A percentile compares a stretch with the other conserved stretches of the same genome.
phyloP scores from a whole-genome alignment of 371 early-diverging fungal genomes.

The Lichtheimia ramosa region DNA sequence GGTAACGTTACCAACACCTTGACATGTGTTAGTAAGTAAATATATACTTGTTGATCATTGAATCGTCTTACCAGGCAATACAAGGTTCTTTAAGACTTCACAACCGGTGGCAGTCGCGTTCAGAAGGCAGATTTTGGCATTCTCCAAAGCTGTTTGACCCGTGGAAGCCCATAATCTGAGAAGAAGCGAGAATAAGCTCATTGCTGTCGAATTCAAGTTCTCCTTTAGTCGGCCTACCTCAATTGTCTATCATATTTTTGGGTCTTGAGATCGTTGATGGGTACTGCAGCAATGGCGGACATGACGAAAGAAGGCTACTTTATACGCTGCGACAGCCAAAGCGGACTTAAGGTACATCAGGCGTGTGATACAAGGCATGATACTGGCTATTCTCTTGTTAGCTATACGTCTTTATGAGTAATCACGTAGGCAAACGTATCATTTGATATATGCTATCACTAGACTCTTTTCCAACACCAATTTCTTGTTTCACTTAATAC shows the following conservation, averaged over 20 bases:
- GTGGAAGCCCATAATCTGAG: conserved; percentile 87
- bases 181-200: not conserved
- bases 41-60: not conserved
- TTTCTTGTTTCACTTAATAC: no score
- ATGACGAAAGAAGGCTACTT: not conserved
- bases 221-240: conserved; percentile 44
- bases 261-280: conserved; percentile 54
- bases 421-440: no score
- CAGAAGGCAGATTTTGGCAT: conserved; percentile 79
- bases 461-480: no score
- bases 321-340: no score
- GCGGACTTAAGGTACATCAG: no score
- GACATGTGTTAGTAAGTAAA: not conserved
- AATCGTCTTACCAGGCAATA: conserved; percentile 80
- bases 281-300: conserved; percentile 24
- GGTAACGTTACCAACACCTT: conserved; percentile 88
- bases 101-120: conserved; percentile 83
- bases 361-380: no score
- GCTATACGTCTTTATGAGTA: no score
- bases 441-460: no score
- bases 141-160: conserved; percentile 89
- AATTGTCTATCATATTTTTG: conserved; percentile 94
- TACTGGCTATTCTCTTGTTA: no score
- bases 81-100: conserved; percentile 91
- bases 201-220: not conserved